phyloP scores from a whole-genome alignment of 495 filamentous ascomycete species.

The Lophiotrema nucula region DNA sequence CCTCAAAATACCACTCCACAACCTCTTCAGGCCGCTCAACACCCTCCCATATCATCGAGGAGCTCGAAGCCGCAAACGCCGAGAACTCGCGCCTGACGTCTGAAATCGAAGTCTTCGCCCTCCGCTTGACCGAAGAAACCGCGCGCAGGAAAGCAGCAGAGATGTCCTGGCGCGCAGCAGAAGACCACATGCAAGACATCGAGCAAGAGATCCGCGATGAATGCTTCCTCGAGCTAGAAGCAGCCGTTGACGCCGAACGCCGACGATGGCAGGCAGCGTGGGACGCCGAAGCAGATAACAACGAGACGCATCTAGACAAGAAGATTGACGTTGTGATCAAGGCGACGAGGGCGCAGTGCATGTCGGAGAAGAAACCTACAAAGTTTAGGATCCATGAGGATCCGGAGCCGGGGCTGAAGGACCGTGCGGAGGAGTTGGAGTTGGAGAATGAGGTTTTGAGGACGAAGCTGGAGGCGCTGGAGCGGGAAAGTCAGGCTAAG shows the following conservation, averaged over 20 bases:
- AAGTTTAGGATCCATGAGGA: slow-evolving; percentile 34
- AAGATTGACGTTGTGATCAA: slow-evolving; percentile 85
- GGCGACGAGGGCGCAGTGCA: slow-evolving; percentile 33
- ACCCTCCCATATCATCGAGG: slow-evolving; percentile 53
- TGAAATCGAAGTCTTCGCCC: slow-evolving; percentile 64
- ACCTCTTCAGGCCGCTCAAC: slow-evolving; percentile 48
- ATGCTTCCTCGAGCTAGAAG: slow-evolving; percentile 82
- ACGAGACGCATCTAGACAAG: slow-evolving; percentile 80
- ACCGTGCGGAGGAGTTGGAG: slow-evolving; percentile 37
- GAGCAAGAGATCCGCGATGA: slow-evolving; percentile 91
- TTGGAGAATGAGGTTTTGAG: slow-evolving; percentile 41
- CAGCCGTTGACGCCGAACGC: slow-evolving; percentile 67
- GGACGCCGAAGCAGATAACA: slow-evolving; percentile 62
- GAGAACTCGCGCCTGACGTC: slow-evolving; percentile 73
- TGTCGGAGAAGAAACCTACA: not conserved
- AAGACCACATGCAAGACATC: slow-evolving; percentile 67
- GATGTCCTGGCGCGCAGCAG: slow-evolving; percentile 44
- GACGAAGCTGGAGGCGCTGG: slow-evolving; percentile 35
- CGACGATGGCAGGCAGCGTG: slow-evolving; percentile 71
- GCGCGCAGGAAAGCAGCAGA: slow-evolving; percentile 49
- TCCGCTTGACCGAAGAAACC: slow-evolving; percentile 63
- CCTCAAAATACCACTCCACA: slow-evolving; percentile 31
- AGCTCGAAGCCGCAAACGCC: slow-evolving; percentile 70
- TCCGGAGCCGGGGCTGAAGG: slow-evolving; percentile 20
- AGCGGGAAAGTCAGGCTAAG: slow-evolving; percentile 34